Evolutionary conservation across 1,139 yeast species (phyloP).

Genomic region (Kluyveromyces marxianus): DNA sequence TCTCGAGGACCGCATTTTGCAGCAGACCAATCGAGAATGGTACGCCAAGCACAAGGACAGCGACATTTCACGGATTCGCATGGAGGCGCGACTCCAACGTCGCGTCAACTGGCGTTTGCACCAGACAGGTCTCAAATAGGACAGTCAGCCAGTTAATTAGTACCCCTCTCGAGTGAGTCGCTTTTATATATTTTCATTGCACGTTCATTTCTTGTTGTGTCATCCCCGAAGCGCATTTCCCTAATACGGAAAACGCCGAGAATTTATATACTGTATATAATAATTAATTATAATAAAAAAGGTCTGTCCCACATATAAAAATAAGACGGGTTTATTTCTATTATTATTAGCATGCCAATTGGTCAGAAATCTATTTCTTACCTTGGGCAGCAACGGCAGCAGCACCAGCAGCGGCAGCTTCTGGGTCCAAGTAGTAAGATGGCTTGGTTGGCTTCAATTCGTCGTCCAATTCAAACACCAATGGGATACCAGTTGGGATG

Average conservation of each 20-base stretch:
- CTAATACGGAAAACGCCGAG: not conserved
- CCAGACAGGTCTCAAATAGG: not conserved
- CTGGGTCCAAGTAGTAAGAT: constrained; percentile 96
- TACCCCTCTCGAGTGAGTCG: too few relatives aligned
- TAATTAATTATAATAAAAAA: too few relatives aligned
- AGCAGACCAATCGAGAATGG: constrained; percentile 9
- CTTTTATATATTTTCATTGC: too few relatives aligned
- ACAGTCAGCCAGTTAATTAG: too few relatives aligned
- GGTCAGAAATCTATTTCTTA: constrained; percentile 29
- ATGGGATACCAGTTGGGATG: constrained; percentile 98
- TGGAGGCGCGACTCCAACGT: constrained; percentile 10
- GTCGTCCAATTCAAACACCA: constrained; percentile 91
- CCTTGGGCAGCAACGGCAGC: constrained; percentile 99
- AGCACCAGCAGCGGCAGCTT: constrained; percentile 99
- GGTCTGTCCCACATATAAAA: too few relatives aligned
- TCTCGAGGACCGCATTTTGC: not conserved
- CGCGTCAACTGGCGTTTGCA: constrained; percentile 8
- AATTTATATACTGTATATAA: not conserved
- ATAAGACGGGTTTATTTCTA: too few relatives aligned
- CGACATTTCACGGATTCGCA: constrained; percentile 8
- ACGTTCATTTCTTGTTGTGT: too few relatives aligned
- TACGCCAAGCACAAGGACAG: constrained; percentile 7
- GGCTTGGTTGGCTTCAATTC: constrained; percentile 85
- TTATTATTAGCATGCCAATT: too few relatives aligned
- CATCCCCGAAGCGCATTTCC: too few relatives aligned